Percentiles rank a stretch among this genome's conserved stretches.
phyloP scores from a whole-genome alignment of 139 green algal species.

The Microglena sp. region DNA sequence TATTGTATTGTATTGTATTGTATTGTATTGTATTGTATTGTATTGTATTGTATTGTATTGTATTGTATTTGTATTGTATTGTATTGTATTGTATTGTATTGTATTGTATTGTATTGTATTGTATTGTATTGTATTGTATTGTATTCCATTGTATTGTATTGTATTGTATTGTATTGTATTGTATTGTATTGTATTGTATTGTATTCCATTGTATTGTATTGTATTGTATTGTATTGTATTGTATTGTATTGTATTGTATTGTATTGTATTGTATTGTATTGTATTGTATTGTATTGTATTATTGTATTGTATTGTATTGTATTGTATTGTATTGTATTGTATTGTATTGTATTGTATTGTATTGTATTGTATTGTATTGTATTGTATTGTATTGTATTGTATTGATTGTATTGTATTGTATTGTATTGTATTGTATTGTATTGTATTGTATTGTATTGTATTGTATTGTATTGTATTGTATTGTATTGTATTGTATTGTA shows the following conservation, averaged over 20 bases:
- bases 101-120: conserved; percentile 5
- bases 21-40: conserved; percentile 5
- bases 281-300: conserved; percentile 5
- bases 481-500: conserved; percentile 5
- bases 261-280: conserved; percentile 5
- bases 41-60: conserved; percentile 5
- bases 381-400: conserved; percentile 3
- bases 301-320: too few relatives aligned
- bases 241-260: conserved; percentile 5
- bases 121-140: conserved; percentile 5
- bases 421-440: conserved; percentile 5
- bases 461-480: conserved; percentile 5
- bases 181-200: conserved; percentile 5
- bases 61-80: too few relatives aligned
- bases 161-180: conserved; percentile 5
- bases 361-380: conserved; percentile 5
- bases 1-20: conserved; percentile 5
- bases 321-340: conserved; percentile 5
- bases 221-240: conserved; percentile 5
- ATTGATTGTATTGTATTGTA: conserved; percentile 5
- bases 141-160: conserved; percentile 3
- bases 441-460: conserved; percentile 5
- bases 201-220: conserved; percentile 3
- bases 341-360: conserved; percentile 5
- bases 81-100: conserved; percentile 5